Conservation (phyloP, 495 filamentous ascomycete genomes). For the Lasiosphaeriaceae sp. region DNA sequence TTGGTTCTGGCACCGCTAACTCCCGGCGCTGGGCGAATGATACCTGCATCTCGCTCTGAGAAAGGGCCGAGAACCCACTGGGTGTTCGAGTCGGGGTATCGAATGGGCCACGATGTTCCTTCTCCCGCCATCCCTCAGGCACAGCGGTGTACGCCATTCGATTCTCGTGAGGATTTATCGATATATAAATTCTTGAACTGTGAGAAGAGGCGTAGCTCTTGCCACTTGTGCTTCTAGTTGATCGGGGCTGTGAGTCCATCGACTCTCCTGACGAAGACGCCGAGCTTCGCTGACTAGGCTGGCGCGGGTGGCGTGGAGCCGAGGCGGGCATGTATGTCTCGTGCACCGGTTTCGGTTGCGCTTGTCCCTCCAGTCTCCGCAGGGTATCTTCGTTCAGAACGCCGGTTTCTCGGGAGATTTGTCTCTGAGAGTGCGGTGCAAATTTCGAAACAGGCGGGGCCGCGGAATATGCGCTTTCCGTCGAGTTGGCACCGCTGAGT, state of each 20-base stretch:
- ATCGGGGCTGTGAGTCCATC: constrained; percentile 27
- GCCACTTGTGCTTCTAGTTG: constrained; percentile 16
- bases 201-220: constrained; percentile 22
- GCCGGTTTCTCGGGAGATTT: constrained; percentile 7
- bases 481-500: constrained; percentile 19
- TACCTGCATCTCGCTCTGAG: constrained; percentile 6
- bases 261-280: constrained; percentile 34
- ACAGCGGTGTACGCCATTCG: constrained; percentile 13
- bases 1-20: constrained; percentile 18
- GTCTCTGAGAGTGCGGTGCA: constrained; percentile 7
- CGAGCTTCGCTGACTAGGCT: constrained; percentile 27
- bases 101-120: constrained; percentile 22
- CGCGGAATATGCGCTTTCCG: constrained; percentile 11
- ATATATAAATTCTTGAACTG: constrained; percentile 21
- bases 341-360: constrained; percentile 12
- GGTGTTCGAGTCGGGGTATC: constrained; percentile 27
- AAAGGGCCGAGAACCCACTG: constrained; percentile 15
- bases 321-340: constrained; percentile 23
- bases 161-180: constrained; percentile 5
- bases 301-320: constrained; percentile 10
- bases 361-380: constrained; percentile 29
- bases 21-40: not conserved
- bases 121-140: constrained; percentile 9
- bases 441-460: constrained; percentile 15
- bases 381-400: constrained; percentile 34